Base-by-base conservation (phyloP, 495 filamentous ascomycete species). In the Xylaria grammica region DNA sequence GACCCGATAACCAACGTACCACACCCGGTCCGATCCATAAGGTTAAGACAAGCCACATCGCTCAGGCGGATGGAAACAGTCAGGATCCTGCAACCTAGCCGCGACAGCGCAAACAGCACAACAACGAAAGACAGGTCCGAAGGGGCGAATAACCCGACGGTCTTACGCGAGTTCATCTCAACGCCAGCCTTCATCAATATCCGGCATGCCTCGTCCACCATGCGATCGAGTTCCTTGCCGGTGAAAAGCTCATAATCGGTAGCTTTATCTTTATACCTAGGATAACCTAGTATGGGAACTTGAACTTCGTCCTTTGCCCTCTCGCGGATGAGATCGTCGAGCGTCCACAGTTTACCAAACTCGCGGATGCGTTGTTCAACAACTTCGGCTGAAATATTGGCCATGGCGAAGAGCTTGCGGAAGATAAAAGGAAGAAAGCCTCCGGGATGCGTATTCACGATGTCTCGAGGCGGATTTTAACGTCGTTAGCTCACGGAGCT, bases 51-150 rank as follows among this genome's bases (percentile, higher is more conserved):
- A 30, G 85, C 86, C 4, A 74, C 70, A 0, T 79, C 74, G 8
- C 83, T 78, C 17, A 89, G 72, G 40, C 87, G 82, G 17, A 85
- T 84, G 0, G 87, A 90, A 11, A 90, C 72, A 65, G 85, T 82
- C 67, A 90, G 78, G 24, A 82, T 77, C 6, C 81, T 84, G 64
- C 84, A 86, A 26, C 86, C 87, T 3, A 88, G 70, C 19, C 87
- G 79, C 54, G 79, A 81, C 5, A 89, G 75, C 1, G 85, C 87
- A 54, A 87, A 86, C 42, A 87, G 80, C 1, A 82, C 79, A 56
- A 86, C 62, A 2, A 85, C 74, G 76, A 85, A 88, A 44, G 82
- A 81, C 3, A 88, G 66, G 60, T 87, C 82, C 3, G 86, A 86
- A 22, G 74, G 70, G 0, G 82, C 83, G n/a, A 86, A 77, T 0